Evolutionary conservation across 2,329 filamentous ascomycete species (phyloP), one percentile per base, ranked within the genome.

Genomic region (Aspergillus pseudoterreus): DNA sequence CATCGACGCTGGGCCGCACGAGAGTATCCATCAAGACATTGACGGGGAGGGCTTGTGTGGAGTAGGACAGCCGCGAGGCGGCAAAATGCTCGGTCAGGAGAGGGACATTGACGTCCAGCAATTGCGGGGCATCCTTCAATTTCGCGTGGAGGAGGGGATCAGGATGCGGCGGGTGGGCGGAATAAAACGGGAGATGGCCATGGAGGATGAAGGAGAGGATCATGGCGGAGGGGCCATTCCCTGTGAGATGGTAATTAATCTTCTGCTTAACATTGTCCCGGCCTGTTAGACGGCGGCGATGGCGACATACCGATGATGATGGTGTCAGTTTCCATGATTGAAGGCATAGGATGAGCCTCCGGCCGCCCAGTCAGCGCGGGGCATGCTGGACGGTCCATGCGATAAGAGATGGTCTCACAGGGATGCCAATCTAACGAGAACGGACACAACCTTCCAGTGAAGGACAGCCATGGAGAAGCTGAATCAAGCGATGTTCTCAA

Each of bases 131-230:
- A 45, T 71, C 65, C 44, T 70, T 71, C n/a, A 84, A 70, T 59
- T 83, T 84, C 38, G 73, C 65, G 62, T 83, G 76, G 6, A 84
- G 73, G 17, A 84, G 69, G 27, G 73, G 67, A 64, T 85, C 82
- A 33, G 81, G 79, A 66, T 85, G 82, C 33, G 76, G 76, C 49
- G 66, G 69, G 21, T 68, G 58, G 3, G 75, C 68, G 35, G 75
- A 68, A 59, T 85, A 85, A 61, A 75, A 78, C 4, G 82, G 82
- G 48, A 83, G 71, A 60, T 84, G 74, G 35, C 82, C 82, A 66
- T 85, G 81, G 24, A 85, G 75, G 41, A 84, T 82, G 64, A 82
- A 85, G 43, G 81, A 83, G 33, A 85, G 73, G 58, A 84, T 80
- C 68, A 85, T 74, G 47, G 82, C 79, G 46, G 82, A 82, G 43